Evolutionary conservation across 2,329 filamentous ascomycete species (phyloP).

Genomic region (Colletotrichum chlorophyti): DNA sequence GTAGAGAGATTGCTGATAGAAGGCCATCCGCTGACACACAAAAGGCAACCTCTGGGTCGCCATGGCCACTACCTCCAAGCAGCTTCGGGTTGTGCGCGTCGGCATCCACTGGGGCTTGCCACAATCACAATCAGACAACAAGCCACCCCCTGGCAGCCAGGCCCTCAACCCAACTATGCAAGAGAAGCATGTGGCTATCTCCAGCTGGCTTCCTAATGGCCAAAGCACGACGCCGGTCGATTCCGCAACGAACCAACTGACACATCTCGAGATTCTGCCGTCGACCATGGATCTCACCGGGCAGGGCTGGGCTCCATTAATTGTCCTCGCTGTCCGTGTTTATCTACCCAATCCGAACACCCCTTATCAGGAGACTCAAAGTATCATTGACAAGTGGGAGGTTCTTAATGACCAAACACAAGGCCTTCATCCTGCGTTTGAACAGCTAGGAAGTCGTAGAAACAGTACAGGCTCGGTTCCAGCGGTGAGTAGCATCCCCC

Average conservation of each 20-base stretch:
- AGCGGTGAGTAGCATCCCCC: slow-evolving; percentile 22
- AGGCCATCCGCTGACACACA: neutral
- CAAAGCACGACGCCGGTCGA: slow-evolving; percentile 51
- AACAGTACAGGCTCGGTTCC: slow-evolving; percentile 48
- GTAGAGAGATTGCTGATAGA: slow-evolving; percentile 31
- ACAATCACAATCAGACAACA: slow-evolving; percentile 57
- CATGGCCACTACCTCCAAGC: slow-evolving; percentile 72
- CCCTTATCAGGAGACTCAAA: slow-evolving; percentile 71
- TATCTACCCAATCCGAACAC: slow-evolving; percentile 59
- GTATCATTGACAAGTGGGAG: slow-evolving; percentile 84
- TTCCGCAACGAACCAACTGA: slow-evolving; percentile 67
- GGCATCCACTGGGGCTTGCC: slow-evolving; percentile 75
- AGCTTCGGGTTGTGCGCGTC: slow-evolving; percentile 77
- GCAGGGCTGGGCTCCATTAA: slow-evolving; percentile 62
- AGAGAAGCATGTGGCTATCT: slow-evolving; percentile 63
- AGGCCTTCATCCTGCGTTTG: slow-evolving; percentile 76
- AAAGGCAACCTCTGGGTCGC: slow-evolving; percentile 42
- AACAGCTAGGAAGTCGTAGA: slow-evolving; percentile 72
- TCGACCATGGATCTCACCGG: slow-evolving; percentile 65
- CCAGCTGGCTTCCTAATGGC: slow-evolving; percentile 62
- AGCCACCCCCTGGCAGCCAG: slow-evolving; percentile 51
- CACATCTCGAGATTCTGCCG: slow-evolving; percentile 77
- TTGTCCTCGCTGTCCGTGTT: slow-evolving; percentile 77
- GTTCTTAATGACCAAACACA: slow-evolving; percentile 71
- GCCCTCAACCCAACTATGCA: slow-evolving; percentile 59